A percentile compares a stretch with the other conserved stretches of the same genome.
Evolutionary conservation across 2,329 filamentous ascomycete genomes (phyloP).

Genomic region (Ophiostoma piceae): DNA sequence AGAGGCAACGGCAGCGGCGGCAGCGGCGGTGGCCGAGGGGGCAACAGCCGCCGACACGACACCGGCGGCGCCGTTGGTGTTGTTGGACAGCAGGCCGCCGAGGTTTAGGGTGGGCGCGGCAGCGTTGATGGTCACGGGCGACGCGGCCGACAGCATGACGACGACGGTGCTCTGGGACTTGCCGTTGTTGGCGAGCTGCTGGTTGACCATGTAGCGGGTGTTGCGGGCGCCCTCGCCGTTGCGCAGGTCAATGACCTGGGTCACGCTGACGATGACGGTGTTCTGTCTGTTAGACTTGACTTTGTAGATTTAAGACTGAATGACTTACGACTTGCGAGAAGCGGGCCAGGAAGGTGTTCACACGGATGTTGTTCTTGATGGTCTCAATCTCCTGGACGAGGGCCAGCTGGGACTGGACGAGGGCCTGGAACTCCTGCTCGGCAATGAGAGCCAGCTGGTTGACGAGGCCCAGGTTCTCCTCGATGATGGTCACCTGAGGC

Average conservation of each 20-base stretch:
- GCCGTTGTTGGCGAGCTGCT: slow-evolving; percentile 38
- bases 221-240: slow-evolving; percentile 29
- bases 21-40: slow-evolving; percentile 18
- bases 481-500: slow-evolving; percentile 33
- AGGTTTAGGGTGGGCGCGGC: slow-evolving; percentile 30
- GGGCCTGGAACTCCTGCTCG: slow-evolving; percentile 37
- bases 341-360: slow-evolving; percentile 38
- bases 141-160: slow-evolving; percentile 38
- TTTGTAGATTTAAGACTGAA: neutral
- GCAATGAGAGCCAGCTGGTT: slow-evolving; percentile 35
- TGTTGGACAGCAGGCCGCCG: slow-evolving; percentile 22
- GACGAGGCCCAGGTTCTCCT: slow-evolving; percentile 37
- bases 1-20: neutral
- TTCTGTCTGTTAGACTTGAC: slow-evolving; percentile 27
- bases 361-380: slow-evolving; percentile 41
- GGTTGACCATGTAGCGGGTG: slow-evolving; percentile 39
- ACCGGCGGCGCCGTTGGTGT: neutral
- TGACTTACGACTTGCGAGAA: slow-evolving; percentile 33
- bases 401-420: slow-evolving; percentile 37
- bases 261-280: slow-evolving; percentile 38
- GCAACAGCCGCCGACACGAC: slow-evolving; percentile 26
- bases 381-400: slow-evolving; percentile 37
- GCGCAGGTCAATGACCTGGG: slow-evolving; percentile 37
- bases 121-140: slow-evolving; percentile 35
- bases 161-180: slow-evolving; percentile 34